Evolutionary conservation across 805 yeast species (phyloP).

Genomic region (Lipomyces yamanashiensis): DNA sequence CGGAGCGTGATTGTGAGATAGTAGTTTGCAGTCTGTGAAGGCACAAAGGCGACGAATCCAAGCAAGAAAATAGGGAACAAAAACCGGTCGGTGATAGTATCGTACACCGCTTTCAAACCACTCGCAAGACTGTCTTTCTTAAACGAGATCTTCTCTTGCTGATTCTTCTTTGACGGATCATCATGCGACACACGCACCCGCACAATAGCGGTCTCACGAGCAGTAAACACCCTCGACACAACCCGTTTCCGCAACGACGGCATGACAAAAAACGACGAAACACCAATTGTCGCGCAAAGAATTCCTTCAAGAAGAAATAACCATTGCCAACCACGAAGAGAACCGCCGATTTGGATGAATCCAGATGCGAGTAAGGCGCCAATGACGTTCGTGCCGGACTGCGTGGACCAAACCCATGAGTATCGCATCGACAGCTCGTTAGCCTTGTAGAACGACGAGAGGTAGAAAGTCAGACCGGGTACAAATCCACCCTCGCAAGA

Average conservation of each 20-base stretch:
- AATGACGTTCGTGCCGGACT: slow-evolving; percentile 53
- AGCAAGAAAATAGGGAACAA: slow-evolving; percentile 28
- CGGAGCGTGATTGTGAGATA: slow-evolving; percentile 54
- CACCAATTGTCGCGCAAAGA: slow-evolving; percentile 59
- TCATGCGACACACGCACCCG: slow-evolving; percentile 64
- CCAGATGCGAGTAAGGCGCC: slow-evolving; percentile 60
- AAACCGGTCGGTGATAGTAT: slow-evolving; percentile 18
- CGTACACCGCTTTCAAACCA: slow-evolving; percentile 33
- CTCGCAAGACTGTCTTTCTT: slow-evolving; percentile 57
- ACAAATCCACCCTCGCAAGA: slow-evolving; percentile 72
- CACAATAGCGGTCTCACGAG: slow-evolving; percentile 60
- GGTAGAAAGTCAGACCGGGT: slow-evolving; percentile 65
- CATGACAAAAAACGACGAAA: slow-evolving; percentile 48
- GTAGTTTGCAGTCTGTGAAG: slow-evolving; percentile 28
- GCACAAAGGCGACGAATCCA: slow-evolving; percentile 34
- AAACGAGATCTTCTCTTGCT: slow-evolving; percentile 34
- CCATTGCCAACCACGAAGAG: slow-evolving; percentile 65
- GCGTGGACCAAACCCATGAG: slow-evolving; percentile 63
- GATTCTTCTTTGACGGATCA: slow-evolving; percentile 46
- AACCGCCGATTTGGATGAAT: slow-evolving; percentile 51
- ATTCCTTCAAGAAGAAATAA: slow-evolving; percentile 63
- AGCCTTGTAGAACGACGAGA: slow-evolving; percentile 66
- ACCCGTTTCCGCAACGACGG: slow-evolving; percentile 25
- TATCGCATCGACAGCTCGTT: slow-evolving; percentile 64
- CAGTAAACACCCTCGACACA: slow-evolving; percentile 43